Evolutionary conservation across 768 basidiomycete genomes (phyloP).

Genomic region (Leucocoprinus leucothites): DNA sequence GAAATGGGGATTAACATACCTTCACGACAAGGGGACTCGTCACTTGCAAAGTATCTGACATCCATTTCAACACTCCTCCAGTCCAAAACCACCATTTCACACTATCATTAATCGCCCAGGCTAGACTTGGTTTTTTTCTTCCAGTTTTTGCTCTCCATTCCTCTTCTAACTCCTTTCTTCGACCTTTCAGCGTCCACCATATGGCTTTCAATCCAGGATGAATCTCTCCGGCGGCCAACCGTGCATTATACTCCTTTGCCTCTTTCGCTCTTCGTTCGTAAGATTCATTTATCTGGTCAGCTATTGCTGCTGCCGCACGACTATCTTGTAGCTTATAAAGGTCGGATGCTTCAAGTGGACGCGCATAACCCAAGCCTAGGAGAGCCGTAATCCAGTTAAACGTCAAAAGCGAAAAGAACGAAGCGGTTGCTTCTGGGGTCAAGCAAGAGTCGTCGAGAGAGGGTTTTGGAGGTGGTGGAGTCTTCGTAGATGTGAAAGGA

Average conservation of each 20-base stretch:
- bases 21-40: conserved; percentile 78
- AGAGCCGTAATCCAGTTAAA: conserved; percentile 78
- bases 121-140: conserved; percentile 57
- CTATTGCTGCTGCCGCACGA: conserved; percentile 57
- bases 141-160: conserved; percentile 65
- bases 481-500: conserved; percentile 37
- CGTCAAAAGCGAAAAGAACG: conserved; percentile 54
- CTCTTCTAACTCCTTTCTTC: conserved; percentile 52
- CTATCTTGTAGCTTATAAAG: conserved; percentile 73
- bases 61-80: conserved; percentile 52
- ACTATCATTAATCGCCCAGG: conserved; percentile 72
- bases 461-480: conserved; percentile 40
- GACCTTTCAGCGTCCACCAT: conserved; percentile 60
- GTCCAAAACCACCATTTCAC: conserved; percentile 80
- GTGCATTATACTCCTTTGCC: conserved; percentile 69
- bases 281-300: conserved; percentile 58
- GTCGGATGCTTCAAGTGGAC: conserved; percentile 79
- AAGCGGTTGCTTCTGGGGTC: conserved; percentile 67
- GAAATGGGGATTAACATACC: no score
- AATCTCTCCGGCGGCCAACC: conserved; percentile 63
- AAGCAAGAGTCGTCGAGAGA: conserved; percentile 59
- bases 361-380: conserved; percentile 70
- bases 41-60: conserved; percentile 71
- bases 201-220: conserved; percentile 49
- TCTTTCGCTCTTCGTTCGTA: conserved; percentile 55